Evolutionary conservation across 2,329 filamentous ascomycete genomes (phyloP).

Genomic region (Exophiala lecanii-corni): DNA sequence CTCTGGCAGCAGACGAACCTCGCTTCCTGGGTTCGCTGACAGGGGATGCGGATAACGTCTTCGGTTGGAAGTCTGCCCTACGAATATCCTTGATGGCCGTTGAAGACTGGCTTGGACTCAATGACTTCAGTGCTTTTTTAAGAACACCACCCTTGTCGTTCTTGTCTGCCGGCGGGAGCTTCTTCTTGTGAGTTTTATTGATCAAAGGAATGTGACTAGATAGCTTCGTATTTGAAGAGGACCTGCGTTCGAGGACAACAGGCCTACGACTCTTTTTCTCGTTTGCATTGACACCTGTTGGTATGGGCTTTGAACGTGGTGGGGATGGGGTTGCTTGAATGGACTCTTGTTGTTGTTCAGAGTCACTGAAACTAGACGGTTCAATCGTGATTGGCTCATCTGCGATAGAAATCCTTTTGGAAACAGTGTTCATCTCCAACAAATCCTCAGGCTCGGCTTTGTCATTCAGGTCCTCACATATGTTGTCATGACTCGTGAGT

Average conservation of each 20-base stretch:
- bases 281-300: slow-evolving; percentile 20
- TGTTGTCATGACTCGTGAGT: slow-evolving; percentile 12
- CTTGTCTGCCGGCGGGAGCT: slow-evolving; percentile 11
- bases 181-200: slow-evolving; percentile 15
- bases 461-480: slow-evolving; percentile 30
- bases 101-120: slow-evolving; percentile 26
- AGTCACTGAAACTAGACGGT: slow-evolving; percentile 3
- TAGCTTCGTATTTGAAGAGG: slow-evolving; percentile 6
- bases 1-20: slow-evolving; percentile 10
- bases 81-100: slow-evolving; percentile 20
- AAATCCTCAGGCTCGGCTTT: slow-evolving; percentile 21
- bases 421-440: slow-evolving; percentile 17
- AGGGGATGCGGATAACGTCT: slow-evolving; percentile 6
- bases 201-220: slow-evolving; percentile 16
- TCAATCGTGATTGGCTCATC: slow-evolving; percentile 18
- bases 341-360: slow-evolving; percentile 9
- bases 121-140: slow-evolving; percentile 25
- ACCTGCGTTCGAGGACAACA: slow-evolving; percentile 10
- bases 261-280: slow-evolving; percentile 28
- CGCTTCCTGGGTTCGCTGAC: slow-evolving; percentile 8
- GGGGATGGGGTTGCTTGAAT: slow-evolving; percentile 10
- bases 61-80: slow-evolving; percentile 9
- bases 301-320: slow-evolving; percentile 6
- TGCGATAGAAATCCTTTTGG: slow-evolving; percentile 19
- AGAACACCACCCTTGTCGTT: slow-evolving; percentile 21